Percentiles rank a stretch among this genome's conserved stretches.
Evolutionary conservation across 495 filamentous ascomycete genomes (phyloP).

Genomic region (Annulohypoxylon nitens): DNA sequence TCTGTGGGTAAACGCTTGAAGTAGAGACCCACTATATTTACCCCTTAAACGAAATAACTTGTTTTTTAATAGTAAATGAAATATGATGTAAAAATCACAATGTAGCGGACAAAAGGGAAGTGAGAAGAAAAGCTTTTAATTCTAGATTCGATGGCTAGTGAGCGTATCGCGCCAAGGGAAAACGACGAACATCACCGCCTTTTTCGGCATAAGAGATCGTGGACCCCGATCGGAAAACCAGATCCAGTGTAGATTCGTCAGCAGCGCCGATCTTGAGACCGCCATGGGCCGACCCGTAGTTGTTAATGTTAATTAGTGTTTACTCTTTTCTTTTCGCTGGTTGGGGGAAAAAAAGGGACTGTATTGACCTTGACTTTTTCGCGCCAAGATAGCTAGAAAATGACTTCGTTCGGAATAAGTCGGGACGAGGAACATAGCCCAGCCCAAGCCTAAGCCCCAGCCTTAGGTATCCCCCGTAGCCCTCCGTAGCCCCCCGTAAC

Average conservation of each 20-base stretch:
- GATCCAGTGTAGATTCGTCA: background rate
- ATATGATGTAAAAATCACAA: background rate
- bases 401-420: conserved; percentile 37
- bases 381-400: conserved; percentile 13
- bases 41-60: background rate
- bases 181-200: background rate
- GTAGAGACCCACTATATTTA: background rate
- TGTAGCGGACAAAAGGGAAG: background rate
- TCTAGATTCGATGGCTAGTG: background rate
- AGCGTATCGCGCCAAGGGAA: background rate
- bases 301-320: background rate
- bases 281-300: background rate
- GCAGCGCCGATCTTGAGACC: background rate
- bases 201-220: background rate
- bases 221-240: conserved; percentile 4
- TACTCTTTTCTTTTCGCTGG: background rate
- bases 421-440: conserved; percentile 1
- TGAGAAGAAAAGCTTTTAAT: background rate
- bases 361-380: background rate
- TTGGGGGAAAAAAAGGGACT: background rate
- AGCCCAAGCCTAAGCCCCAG: too few species aligned
- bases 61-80: too few species aligned
- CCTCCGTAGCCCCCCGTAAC: conserved; percentile 31
- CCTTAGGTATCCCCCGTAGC: background rate
- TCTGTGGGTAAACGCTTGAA: background rate